Base-by-base conservation (phyloP, 306 rosid species). In the Quillaja saponaria region DNA sequence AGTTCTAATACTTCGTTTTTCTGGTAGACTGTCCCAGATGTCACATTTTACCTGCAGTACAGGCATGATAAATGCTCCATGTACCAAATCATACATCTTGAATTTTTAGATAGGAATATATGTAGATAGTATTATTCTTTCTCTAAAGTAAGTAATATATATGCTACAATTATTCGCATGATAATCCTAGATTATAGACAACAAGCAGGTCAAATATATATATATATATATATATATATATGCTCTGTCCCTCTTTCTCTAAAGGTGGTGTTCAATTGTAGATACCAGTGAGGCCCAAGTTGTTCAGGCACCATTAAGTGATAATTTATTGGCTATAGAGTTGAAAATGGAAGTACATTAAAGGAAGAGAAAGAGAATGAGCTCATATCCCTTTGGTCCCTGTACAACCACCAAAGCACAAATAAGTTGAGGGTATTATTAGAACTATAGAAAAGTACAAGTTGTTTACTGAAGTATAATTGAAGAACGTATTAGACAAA, bases 351-450 rank as follows among this genome's bases (percentile, higher is more conserved):
- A 41, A 55, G 74, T 63, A 44, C 75, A 66, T 50, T 34, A 63
- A 46, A 61, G 64, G 69, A 71, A 56, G 75, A 71, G 66, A 63
- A 80, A 58, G 49, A 61, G 55, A 61, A 71, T 21, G 57, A 52
- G 17, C 15, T 41, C 67, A 49, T 0, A 48, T 55, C 39, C 31
- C 21, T 49, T 66, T 61, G 52, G 38, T 67, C 58, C 42, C 42
- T 15, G 60, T 60, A 25, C 3, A 31, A 56, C 45, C 53, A 57
- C 72, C 13, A 61, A 31, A 56, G 38, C 53, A 57, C 72, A 21
- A 61, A 34, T 16, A 35, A 15, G 61, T 14, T 37, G 34, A 34
- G 19, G 14, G 25, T 2, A 17, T 56, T 10, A 21, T 37, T 16
- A 13, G 28, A 55, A 34, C 18, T 14, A 6, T 10, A 14, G 11